Conservation (phyloP, 2,329 filamentous ascomycete genomes). For the Aureobasidium vineae region DNA sequence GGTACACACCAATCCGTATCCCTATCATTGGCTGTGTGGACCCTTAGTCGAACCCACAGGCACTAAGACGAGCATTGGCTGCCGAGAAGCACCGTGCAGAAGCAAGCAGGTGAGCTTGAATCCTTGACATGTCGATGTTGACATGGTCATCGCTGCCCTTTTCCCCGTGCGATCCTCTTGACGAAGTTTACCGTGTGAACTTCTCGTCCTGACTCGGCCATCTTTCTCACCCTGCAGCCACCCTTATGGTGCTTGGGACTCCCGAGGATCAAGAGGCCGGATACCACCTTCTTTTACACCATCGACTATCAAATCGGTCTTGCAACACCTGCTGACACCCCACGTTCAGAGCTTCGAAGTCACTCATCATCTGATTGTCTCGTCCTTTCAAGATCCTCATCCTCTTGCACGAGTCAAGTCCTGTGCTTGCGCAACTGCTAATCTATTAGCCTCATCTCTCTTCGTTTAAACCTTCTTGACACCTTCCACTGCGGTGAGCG, state of each 20-base stretch:
- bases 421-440: constrained; percentile 30
- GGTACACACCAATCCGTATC: constrained; percentile 25
- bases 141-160: constrained; percentile 24
- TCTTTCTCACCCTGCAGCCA: constrained; percentile 23
- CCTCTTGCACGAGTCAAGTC: constrained; percentile 28
- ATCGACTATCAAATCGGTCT: constrained; percentile 19
- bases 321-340: constrained; percentile 24
- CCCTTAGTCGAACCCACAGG: constrained; percentile 25
- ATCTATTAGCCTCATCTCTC: constrained; percentile 29
- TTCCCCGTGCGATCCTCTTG: constrained; percentile 23
- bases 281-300: constrained; percentile 21
- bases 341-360: constrained; percentile 18
- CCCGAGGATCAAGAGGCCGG: constrained; percentile 10
- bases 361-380: constrained; percentile 25
- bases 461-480: constrained; percentile 28
- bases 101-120: constrained; percentile 26
- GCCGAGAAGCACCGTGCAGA: constrained; percentile 26
- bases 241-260: constrained; percentile 18
- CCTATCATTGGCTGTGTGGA: constrained; percentile 25
- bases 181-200: constrained; percentile 18
- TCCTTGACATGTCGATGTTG: constrained; percentile 27
- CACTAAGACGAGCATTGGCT: constrained; percentile 25
- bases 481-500: constrained; percentile 23
- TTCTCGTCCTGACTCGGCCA: constrained; percentile 22
- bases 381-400: constrained; percentile 26